These are phyloP conservation scores for Penicillium sp. DNA, from an alignment of 2,329 filamentous ascomycete genomes.

Conservation along the genomic window DNA sequence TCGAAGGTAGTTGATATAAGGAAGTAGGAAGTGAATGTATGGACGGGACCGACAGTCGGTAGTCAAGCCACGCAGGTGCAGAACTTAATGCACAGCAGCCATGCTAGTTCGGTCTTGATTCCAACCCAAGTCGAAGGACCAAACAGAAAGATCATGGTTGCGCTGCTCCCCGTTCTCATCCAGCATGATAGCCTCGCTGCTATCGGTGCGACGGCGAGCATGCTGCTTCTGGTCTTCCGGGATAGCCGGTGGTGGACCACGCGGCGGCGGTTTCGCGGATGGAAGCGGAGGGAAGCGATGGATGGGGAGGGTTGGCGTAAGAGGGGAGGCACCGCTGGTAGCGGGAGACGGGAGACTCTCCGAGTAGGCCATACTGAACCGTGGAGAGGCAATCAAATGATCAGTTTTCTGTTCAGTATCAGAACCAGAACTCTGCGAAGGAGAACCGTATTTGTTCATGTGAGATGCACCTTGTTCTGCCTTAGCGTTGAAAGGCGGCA, in stretches of 20 bases:
- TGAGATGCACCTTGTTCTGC: slow-evolving; percentile 27
- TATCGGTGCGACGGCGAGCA: slow-evolving; percentile 41
- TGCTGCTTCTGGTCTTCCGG: slow-evolving; percentile 34
- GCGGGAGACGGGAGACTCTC: slow-evolving; percentile 38
- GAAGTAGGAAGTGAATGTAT: slow-evolving; percentile 6
- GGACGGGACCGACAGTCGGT: slow-evolving; percentile 1
- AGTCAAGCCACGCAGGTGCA: slow-evolving; percentile 1
- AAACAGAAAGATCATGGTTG: slow-evolving; percentile 49
- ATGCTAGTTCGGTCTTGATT: slow-evolving; percentile 40
- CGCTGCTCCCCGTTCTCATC: slow-evolving; percentile 48
- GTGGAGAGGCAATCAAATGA: slow-evolving; percentile 30
- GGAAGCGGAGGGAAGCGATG: slow-evolving; percentile 38
- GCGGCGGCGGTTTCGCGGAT: slow-evolving; percentile 31
- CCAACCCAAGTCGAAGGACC: slow-evolving; percentile 36
- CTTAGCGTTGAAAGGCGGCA: slow-evolving; percentile 24
- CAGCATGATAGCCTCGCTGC: slow-evolving; percentile 46
- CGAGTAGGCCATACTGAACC: slow-evolving; percentile 35
- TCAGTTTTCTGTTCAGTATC: slow-evolving; percentile 35
- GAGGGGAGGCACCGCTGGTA: slow-evolving; percentile 36
- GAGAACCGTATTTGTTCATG: slow-evolving; percentile 26
- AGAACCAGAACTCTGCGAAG: slow-evolving; percentile 29
- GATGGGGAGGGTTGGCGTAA: slow-evolving; percentile 39
- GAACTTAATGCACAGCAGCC: slow-evolving; percentile 34
- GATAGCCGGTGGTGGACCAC: slow-evolving; percentile 31
- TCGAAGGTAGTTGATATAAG: slow-evolving; percentile 5